A percentile compares a stretch with the other conserved stretches of the same genome.
Conservation (phyloP, 2,329 filamentous ascomycete species). For the Hirsutella minnesotensis region DNA sequence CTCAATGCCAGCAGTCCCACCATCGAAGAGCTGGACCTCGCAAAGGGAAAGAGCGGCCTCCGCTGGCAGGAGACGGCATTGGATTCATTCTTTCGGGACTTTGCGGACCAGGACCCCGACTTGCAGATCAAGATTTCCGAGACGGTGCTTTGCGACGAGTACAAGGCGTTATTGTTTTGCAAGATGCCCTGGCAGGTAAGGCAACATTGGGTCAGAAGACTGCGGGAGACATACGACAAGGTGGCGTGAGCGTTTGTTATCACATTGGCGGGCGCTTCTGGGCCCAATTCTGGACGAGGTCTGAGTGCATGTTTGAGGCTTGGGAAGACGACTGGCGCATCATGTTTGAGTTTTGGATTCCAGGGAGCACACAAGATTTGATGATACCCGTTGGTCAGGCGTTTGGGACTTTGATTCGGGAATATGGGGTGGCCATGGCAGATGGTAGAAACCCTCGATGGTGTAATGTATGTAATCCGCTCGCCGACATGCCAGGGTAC, state of each 20-base stretch:
- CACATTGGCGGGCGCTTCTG: neutral
- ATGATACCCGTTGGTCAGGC: slow-evolving; percentile 13
- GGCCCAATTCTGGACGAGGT: neutral
- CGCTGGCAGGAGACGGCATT: slow-evolving; percentile 46
- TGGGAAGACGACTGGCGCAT: neutral
- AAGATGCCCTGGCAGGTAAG: slow-evolving; percentile 43
- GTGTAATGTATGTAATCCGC: too few relatives aligned
- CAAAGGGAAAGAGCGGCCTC: slow-evolving; percentile 25
- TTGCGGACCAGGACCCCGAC: slow-evolving; percentile 43
- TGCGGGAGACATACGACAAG: slow-evolving; percentile 25
- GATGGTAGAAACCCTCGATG: too few relatives aligned
- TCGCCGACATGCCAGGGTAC: too few relatives aligned
- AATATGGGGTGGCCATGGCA: neutral
- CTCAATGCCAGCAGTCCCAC: slow-evolving; percentile 12
- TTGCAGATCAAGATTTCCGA: slow-evolving; percentile 48
- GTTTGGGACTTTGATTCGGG: slow-evolving; percentile 5
- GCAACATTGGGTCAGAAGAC: slow-evolving; percentile 42
- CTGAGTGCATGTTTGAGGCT: neutral
- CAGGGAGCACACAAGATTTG: slow-evolving; percentile 5
- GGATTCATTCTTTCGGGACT: slow-evolving; percentile 48
- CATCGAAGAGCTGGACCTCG: slow-evolving; percentile 27
- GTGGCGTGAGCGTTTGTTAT: too few relatives aligned
- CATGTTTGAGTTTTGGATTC: neutral
- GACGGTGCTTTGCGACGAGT: slow-evolving; percentile 44
- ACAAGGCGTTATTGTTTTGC: slow-evolving; percentile 50